Conservation (phyloP, 257 asterid species). For the Capsicum pubescens region DNA sequence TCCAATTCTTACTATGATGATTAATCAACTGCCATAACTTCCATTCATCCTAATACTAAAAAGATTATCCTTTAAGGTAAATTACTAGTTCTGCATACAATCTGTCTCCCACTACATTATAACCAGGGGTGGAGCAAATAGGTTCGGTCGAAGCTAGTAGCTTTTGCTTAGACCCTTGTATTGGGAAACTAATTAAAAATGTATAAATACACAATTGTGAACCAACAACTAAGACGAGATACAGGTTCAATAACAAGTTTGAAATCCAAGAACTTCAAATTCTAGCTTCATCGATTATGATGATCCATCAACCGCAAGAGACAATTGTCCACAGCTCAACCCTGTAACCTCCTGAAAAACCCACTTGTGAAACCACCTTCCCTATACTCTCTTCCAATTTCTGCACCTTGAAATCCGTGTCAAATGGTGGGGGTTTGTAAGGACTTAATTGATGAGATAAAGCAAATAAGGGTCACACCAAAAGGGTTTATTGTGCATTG, state of each 20-base stretch:
- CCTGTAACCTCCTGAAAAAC: conserved; percentile 59
- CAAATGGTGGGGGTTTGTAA: conserved; percentile 64
- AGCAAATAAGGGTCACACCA: conserved; percentile 35
- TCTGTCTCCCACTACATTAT: background rate
- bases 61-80: background rate
- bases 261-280: too few relatives aligned
- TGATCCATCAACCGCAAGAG: background rate
- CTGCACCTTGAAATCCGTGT: conserved; percentile 57
- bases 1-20: too few relatives aligned
- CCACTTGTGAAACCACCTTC: conserved; percentile 82
- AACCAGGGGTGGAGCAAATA: too few relatives aligned
- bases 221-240: too few relatives aligned
- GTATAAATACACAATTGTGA: too few relatives aligned
- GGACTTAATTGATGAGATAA: conserved; percentile 80
- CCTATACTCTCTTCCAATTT: conserved; percentile 67
- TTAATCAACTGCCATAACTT: too few relatives aligned
- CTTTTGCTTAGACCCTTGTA: background rate
- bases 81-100: background rate
- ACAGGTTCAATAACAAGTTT: too few relatives aligned
- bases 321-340: too few relatives aligned
- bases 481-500: too few relatives aligned
- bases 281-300: too few relatives aligned
- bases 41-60: background rate
- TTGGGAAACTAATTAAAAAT: too few relatives aligned
- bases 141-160: too few relatives aligned